Percentiles rank a stretch among this genome's conserved stretches.
Conservation (phyloP, 2,329 filamentous ascomycete genomes). For the Arthroderma sp. region DNA sequence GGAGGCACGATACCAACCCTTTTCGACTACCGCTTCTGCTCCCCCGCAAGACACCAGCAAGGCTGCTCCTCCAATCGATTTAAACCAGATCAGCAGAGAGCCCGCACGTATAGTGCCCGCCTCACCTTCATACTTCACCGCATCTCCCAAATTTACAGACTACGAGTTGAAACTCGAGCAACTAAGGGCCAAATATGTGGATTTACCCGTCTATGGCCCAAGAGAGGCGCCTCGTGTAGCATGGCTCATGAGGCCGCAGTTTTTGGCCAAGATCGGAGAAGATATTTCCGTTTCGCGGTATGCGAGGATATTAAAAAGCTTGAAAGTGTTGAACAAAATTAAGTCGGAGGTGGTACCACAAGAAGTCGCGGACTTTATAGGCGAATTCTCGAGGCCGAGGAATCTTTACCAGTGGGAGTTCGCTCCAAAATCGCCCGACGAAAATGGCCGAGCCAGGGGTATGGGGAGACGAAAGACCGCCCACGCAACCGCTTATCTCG, state of each 20-base stretch:
- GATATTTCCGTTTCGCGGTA: slow-evolving; percentile 65
- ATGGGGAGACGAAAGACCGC: slow-evolving; percentile 81
- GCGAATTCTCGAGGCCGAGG: slow-evolving; percentile 60
- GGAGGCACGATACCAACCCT: slow-evolving; percentile 14
- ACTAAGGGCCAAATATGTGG: slow-evolving; percentile 58
- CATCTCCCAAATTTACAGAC: slow-evolving; percentile 75
- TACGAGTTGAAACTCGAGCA: slow-evolving; percentile 61
- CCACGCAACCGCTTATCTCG: slow-evolving; percentile 70
- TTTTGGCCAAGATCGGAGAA: slow-evolving; percentile 60
- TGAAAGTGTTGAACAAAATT: slow-evolving; percentile 74
- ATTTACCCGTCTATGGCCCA: slow-evolving; percentile 56
- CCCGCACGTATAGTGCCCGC: slow-evolving; percentile 66
- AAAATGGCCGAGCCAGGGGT: slow-evolving; percentile 64
- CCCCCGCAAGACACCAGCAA: slow-evolving; percentile 11
- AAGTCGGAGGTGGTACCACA: slow-evolving; percentile 62
- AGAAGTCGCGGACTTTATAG: slow-evolving; percentile 54
- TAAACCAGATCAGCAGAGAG: slow-evolving; percentile 19
- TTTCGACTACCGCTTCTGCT: slow-evolving; percentile 17
- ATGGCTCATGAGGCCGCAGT: slow-evolving; percentile 66
- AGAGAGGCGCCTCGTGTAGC: slow-evolving; percentile 59
- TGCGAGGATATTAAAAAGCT: slow-evolving; percentile 59
- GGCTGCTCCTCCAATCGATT: slow-evolving; percentile 27
- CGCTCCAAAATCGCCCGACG: slow-evolving; percentile 54
- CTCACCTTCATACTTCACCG: slow-evolving; percentile 91
- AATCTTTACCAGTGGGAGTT: slow-evolving; percentile 56